These are phyloP conservation scores for Aureobasidium sp. DNA, from an alignment of 2,329 filamentous ascomycete genomes.

Conservation along the genomic window DNA sequence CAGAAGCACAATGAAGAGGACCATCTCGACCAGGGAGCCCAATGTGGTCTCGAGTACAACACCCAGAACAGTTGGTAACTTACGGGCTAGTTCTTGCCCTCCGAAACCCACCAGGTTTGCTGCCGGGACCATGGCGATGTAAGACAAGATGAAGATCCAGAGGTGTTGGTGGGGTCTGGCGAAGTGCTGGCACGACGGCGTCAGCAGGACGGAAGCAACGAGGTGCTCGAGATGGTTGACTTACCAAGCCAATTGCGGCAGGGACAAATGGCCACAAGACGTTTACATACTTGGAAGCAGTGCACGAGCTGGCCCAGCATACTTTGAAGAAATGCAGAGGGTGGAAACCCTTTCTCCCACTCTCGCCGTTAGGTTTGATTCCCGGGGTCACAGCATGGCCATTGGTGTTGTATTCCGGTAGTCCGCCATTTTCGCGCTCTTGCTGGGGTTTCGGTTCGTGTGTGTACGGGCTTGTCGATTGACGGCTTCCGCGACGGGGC, in stretches of 20 bases:
- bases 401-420: constrained; percentile 34
- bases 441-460: constrained; percentile 10
- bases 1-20: constrained; percentile 65
- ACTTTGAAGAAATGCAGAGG: constrained; percentile 36
- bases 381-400: constrained; percentile 35
- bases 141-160: constrained; percentile 40
- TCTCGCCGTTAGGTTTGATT: constrained; percentile 39
- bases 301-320: constrained; percentile 37
- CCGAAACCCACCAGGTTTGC: constrained; percentile 50
- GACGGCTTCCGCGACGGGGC: constrained; percentile 1
- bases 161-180: constrained; percentile 32
- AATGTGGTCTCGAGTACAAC: constrained; percentile 46
- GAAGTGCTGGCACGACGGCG: constrained; percentile 28
- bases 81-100: constrained; percentile 61
- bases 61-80: constrained; percentile 64
- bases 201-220: neutral
- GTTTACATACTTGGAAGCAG: constrained; percentile 39
- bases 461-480: neutral
- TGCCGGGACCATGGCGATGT: constrained; percentile 43
- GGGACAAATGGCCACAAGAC: constrained; percentile 43
- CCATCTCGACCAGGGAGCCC: constrained; percentile 69
- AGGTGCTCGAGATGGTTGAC: neutral
- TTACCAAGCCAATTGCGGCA: constrained; percentile 33
- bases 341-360: constrained; percentile 37
- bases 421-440: constrained; percentile 19